Conservation (phyloP, 192 early-diverging fungal species). For the Podila epicladia region DNA sequence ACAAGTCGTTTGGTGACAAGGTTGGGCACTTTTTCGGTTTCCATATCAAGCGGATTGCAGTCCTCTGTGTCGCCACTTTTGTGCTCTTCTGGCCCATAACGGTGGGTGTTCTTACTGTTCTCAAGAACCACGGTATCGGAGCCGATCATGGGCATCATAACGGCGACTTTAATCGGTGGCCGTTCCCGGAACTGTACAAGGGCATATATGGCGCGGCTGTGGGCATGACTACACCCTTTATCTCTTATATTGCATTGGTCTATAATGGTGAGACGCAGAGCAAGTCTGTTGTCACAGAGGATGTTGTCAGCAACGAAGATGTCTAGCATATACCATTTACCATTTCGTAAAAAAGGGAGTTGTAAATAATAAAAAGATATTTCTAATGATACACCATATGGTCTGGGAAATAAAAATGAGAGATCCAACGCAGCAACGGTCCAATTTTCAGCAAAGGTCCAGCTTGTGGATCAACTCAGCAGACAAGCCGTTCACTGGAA, state of each 20-base stretch:
- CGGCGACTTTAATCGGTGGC: constrained; percentile 23
- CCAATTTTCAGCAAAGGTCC: constrained; percentile 18
- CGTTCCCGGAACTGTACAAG: constrained; percentile 22
- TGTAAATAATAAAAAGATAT: no score
- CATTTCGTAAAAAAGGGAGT: no score
- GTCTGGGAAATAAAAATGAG: no score
- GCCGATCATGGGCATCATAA: constrained; percentile 7
- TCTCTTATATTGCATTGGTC: constrained; percentile 24
- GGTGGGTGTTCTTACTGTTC: constrained; percentile 2
- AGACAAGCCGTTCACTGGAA: constrained; percentile 5
- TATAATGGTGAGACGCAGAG: constrained; percentile 22
- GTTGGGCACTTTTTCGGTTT: neutral
- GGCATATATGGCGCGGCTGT: constrained; percentile 14
- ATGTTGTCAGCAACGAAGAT: no score
- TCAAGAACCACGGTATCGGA: constrained; percentile 12
- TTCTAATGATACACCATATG: no score
- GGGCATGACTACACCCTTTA: constrained; percentile 25
- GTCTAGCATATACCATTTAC: no score
- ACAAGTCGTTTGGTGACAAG: constrained; percentile 1
- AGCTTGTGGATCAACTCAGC: constrained; percentile 36
- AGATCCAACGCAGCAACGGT: constrained; percentile 9
- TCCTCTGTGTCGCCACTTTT: constrained; percentile 19
- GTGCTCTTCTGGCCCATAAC: constrained; percentile 25
- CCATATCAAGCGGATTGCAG: constrained; percentile 14
- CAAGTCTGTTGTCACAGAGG: no score